Evolutionary conservation across 2,329 filamentous ascomycete species (phyloP).

Genomic region (Bipolaris cookei): DNA sequence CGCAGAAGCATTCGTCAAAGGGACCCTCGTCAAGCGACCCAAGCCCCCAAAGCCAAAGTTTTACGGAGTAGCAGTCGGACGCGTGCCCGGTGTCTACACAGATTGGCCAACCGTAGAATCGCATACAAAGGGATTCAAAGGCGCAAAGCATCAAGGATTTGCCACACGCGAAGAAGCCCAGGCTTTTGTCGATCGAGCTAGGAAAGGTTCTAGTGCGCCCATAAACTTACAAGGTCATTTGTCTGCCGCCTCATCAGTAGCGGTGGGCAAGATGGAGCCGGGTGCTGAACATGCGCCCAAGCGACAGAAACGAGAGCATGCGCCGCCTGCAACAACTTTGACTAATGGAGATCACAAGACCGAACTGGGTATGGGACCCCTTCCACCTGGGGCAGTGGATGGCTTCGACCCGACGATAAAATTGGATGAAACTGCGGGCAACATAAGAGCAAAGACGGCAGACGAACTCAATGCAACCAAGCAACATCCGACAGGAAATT

Average conservation of each 20-base stretch:
- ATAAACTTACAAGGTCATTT: constrained; percentile 38
- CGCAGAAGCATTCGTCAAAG: constrained; percentile 78
- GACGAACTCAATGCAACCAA: constrained; percentile 57
- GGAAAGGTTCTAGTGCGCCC: constrained; percentile 36
- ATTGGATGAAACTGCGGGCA: constrained; percentile 61
- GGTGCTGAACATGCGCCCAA: constrained; percentile 37
- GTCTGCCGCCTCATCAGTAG: constrained; percentile 33
- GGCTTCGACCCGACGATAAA: constrained; percentile 66
- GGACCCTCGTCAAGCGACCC: constrained; percentile 52
- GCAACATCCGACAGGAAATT: constrained; percentile 51
- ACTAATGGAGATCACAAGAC: constrained; percentile 24
- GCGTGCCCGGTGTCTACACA: constrained; percentile 66
- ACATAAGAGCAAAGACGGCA: constrained; percentile 62
- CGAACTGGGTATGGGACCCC: constrained; percentile 61
- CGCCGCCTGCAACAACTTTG: constrained; percentile 17
- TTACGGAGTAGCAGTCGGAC: constrained; percentile 66
- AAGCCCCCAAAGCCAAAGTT: constrained; percentile 57
- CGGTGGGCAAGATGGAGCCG: constrained; percentile 21
- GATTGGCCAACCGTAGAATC: constrained; percentile 73
- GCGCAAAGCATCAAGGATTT: constrained; percentile 62
- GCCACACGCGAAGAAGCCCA: constrained; percentile 70
- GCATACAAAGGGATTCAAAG: constrained; percentile 76
- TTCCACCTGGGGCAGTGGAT: constrained; percentile 64
- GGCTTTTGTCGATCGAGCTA: constrained; percentile 65
- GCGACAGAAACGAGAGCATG: constrained; percentile 47